phyloP scores from a whole-genome alignment of 306 rosid genomes.

The Hippophae tibetana region DNA sequence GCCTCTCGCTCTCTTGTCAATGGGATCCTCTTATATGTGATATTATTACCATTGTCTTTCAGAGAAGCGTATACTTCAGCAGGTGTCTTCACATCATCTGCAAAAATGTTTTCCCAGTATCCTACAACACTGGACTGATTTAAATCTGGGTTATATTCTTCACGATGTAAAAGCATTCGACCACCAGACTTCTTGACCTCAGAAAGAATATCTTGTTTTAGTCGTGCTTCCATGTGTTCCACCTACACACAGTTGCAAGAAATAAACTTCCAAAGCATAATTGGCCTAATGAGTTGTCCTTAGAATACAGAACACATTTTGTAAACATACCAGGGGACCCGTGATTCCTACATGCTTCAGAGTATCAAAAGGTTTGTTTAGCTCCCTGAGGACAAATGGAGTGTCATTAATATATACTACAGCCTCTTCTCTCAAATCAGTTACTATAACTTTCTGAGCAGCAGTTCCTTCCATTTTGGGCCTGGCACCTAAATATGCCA shows the following conservation, averaged over 20 bases:
- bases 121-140: slow-evolving; percentile 67
- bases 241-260: slow-evolving; percentile 46
- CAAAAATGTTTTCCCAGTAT: slow-evolving; percentile 65
- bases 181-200: slow-evolving; percentile 72
- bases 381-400: slow-evolving; percentile 83
- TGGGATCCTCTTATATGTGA: slow-evolving; percentile 61
- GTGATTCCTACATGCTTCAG: slow-evolving; percentile 89
- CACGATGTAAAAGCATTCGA: slow-evolving; percentile 73
- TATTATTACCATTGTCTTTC: slow-evolving; percentile 53
- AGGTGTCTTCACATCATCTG: slow-evolving; percentile 78
- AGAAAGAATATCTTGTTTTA: slow-evolving; percentile 72
- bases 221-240: slow-evolving; percentile 77
- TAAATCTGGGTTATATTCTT: slow-evolving; percentile 60
- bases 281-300: slow-evolving; percentile 17
- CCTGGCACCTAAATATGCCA: slow-evolving; percentile 51
- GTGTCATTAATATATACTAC: slow-evolving; percentile 68
- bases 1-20: slow-evolving; percentile 79
- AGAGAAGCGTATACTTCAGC: slow-evolving; percentile 67
- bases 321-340: slow-evolving; percentile 61
- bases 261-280: slow-evolving; percentile 15
- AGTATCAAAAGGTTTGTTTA: slow-evolving; percentile 76
- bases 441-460: slow-evolving; percentile 54
- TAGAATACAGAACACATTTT: slow-evolving; percentile 17
- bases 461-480: slow-evolving; percentile 35
- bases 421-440: slow-evolving; percentile 84